These are phyloP conservation scores for Claviceps sp. DNA, from an alignment of 2,329 filamentous ascomycete genomes.

Conservation along the genomic window DNA sequence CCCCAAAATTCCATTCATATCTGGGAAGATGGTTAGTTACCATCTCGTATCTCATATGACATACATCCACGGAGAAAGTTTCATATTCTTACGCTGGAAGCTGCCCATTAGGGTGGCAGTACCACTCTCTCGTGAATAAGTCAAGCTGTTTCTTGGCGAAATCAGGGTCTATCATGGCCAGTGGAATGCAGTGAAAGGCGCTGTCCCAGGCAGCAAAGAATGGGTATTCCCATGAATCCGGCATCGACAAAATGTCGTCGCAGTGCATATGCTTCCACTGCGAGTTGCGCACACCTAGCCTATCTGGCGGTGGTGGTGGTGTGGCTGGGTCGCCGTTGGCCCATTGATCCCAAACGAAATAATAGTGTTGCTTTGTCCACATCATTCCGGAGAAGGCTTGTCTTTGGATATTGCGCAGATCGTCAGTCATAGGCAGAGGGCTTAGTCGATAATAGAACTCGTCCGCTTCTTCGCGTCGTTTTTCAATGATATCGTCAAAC, in stretches of 20 bases:
- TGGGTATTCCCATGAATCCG: conserved; percentile 96
- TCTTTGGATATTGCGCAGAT: conserved; percentile 86
- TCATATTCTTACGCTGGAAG: conserved; percentile 56
- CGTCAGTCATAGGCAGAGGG: conserved; percentile 84
- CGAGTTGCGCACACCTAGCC: conserved; percentile 71
- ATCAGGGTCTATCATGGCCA: conserved; percentile 95
- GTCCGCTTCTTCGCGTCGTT: conserved; percentile 77
- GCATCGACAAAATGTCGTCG: conserved; percentile 94
- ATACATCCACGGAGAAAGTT: not conserved
- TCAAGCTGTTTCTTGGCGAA: conserved; percentile 98
- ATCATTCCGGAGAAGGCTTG: conserved; percentile 95
- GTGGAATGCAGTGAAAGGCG: conserved; percentile 88
- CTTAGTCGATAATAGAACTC: conserved; percentile 93
- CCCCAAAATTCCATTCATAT: conserved; percentile 93
- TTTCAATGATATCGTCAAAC: conserved; percentile 83
- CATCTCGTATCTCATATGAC: not conserved
- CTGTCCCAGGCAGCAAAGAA: conserved; percentile 98
- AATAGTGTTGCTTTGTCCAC: conserved; percentile 96
- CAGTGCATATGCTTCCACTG: conserved; percentile 93
- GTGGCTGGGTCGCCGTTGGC: conserved; percentile 83
- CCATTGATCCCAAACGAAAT: conserved; percentile 97
- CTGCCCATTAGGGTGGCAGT: conserved; percentile 95
- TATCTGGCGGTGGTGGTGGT: conserved; percentile 68
- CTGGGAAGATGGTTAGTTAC: conserved; percentile 20
- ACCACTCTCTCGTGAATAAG: conserved; percentile 93